Base-by-base conservation (phyloP, 805 yeast genomes). In the Yamadazyma laniorum region DNA sequence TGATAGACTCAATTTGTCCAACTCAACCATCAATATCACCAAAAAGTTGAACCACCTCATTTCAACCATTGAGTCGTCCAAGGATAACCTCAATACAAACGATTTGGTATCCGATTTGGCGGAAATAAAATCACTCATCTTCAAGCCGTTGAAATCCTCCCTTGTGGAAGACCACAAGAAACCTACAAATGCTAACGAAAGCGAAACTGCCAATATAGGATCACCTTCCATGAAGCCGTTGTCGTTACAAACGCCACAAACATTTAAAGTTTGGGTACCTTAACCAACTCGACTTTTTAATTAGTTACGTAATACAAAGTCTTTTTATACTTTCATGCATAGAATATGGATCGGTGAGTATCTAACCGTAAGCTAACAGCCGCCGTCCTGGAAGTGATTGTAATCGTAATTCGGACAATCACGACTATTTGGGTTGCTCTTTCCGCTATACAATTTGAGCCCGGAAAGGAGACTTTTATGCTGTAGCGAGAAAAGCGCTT, bases 1-100 rank as follows among this genome's bases (percentile, higher is more conserved):
- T 33, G 88, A 84, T 48, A 65, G 88, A 40, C 55, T 85, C 25
- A 72, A 85, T n/a, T 69, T 85, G 47, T 72, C 82, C 29, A 80
- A 79, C 52, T 69, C 79, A 13, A 75, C 87, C 1, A 62, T 71
- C 14, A 51, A 65, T 2, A 66, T 82, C 4, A 61, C 78, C 31
- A 55, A 67, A 27, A 82, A 76, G 49, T 55, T 80, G 32, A 56
- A 58, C 32, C 66, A 64, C 25, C 63, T 63, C 3, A 50, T 66
- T 27, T 36, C 45, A 5, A 37, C 39, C 14, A 25, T 53, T n/a
- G 49, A 47, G 27, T 37, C 39, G 6, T 35, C 39, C 9, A 23
- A n/a, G 9, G 39, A 27, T 5, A 38, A 34, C 28, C 40, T 37
- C 14, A 11, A 43, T 6, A 35, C 19, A 11, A 6, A 43, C 8